Conservation (phyloP, 805 yeast species). For the Middelhovenomyces tepae region DNA sequence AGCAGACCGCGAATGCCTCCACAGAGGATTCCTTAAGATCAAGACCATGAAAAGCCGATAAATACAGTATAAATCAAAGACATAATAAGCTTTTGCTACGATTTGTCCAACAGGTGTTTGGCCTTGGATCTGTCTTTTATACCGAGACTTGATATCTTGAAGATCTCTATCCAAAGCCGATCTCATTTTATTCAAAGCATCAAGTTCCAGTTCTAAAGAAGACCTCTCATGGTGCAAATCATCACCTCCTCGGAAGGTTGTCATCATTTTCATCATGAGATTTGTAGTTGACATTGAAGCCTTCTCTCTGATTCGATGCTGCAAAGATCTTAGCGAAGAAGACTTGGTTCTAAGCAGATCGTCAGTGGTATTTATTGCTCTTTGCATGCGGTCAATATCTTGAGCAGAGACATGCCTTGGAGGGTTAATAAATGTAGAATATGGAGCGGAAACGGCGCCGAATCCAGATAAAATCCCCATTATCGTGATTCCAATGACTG, state of each 20-base stretch:
- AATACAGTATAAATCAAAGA: constrained; percentile 33
- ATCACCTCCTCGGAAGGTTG: constrained; percentile 19
- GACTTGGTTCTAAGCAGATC: constrained; percentile 23
- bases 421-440: constrained; percentile 24
- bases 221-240: constrained; percentile 13
- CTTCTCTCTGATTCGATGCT: constrained; percentile 20
- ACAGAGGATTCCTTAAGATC: constrained; percentile 23
- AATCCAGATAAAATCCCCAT: constrained; percentile 35
- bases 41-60: constrained; percentile 30
- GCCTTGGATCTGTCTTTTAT: constrained; percentile 18
- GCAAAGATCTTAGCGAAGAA: constrained; percentile 15
- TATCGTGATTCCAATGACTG: constrained; percentile 32
- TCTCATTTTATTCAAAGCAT: constrained; percentile 26
- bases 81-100: constrained; percentile 18
- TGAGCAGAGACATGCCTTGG: constrained; percentile 21
- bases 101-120: constrained; percentile 27
- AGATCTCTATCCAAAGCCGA: constrained; percentile 27
- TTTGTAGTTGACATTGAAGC: constrained; percentile 20
- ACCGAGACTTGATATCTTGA: constrained; percentile 16
- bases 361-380: constrained; percentile 24
- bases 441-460: constrained; percentile 34
- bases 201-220: constrained; percentile 24
- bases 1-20: constrained; percentile 3
- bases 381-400: constrained; percentile 24
- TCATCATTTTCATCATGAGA: constrained; percentile 21